phyloP scores from a whole-genome alignment of 2,329 filamentous ascomycete genomes.

The Fusarium mundagurra region DNA sequence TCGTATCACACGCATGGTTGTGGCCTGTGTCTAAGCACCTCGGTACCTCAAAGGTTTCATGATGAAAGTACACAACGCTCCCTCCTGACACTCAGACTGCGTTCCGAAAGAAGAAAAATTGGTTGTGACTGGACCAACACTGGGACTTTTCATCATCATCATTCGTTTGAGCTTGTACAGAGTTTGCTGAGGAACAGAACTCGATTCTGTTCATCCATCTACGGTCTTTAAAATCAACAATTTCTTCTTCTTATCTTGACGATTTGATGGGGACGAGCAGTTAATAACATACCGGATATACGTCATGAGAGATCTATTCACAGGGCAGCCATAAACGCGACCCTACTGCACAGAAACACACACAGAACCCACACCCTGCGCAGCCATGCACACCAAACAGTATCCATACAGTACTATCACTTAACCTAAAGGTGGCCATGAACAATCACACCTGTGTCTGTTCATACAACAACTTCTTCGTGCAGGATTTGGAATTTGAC shows the following conservation, averaged over 20 bases:
- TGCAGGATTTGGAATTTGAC: not conserved
- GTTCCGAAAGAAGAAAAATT: constrained; percentile 4
- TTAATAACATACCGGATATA: constrained; percentile 14
- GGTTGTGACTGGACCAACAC: constrained; percentile 7
- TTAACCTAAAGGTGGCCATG: not conserved
- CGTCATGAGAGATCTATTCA: constrained; percentile 29
- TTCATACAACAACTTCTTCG: not conserved
- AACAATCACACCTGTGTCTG: not conserved
- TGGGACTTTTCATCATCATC: not conserved
- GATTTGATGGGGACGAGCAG: not conserved
- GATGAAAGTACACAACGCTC: constrained; percentile 12
- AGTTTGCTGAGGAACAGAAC: not conserved
- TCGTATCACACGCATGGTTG: not conserved
- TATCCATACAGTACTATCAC: not conserved
- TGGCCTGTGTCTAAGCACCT: not conserved
- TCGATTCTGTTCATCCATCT: not conserved
- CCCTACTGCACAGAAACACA: constrained; percentile 30
- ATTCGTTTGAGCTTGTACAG: not conserved
- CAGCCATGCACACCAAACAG: not conserved
- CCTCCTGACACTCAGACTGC: not conserved
- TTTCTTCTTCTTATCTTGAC: not conserved
- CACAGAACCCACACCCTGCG: not conserved
- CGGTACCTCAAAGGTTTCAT: constrained; percentile 4
- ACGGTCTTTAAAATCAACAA: not conserved
- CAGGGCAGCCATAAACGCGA: constrained; percentile 22